phyloP scores from a whole-genome alignment of 345 rosid genomes.

The Chamaenerion angustifolium region DNA sequence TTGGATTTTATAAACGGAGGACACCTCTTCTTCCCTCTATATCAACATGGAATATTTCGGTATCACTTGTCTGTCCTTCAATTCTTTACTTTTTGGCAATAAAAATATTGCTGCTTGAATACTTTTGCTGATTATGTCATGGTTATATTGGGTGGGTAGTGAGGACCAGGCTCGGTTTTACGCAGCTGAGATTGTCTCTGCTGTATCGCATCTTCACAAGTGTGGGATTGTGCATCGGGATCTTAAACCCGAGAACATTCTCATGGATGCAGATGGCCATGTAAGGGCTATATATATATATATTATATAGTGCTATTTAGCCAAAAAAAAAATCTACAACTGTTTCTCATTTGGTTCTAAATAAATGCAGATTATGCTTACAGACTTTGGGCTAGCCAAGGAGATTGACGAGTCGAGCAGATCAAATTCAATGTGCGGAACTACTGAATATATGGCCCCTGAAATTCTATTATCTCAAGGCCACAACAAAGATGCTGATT shows the following conservation, averaged over 20 bases:
- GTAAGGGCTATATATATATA: slow-evolving; percentile 17
- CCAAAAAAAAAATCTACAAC: neutral
- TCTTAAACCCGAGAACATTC: slow-evolving; percentile 69
- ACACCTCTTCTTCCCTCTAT: slow-evolving; percentile 65
- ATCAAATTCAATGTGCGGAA: slow-evolving; percentile 67
- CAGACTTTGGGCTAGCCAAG: slow-evolving; percentile 67
- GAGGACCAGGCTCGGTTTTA: slow-evolving; percentile 70
- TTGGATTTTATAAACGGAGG: slow-evolving; percentile 68
- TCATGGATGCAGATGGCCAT: slow-evolving; percentile 59
- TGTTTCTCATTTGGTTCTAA: slow-evolving; percentile 1
- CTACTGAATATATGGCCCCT: slow-evolving; percentile 72
- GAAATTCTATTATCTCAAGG: slow-evolving; percentile 56
- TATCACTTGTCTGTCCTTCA: slow-evolving; percentile 8
- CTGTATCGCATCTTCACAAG: slow-evolving; percentile 70
- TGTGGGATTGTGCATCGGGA: slow-evolving; percentile 56
- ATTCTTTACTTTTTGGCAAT: neutral
- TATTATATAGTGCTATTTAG: neutral
- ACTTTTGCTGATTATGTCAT: slow-evolving; percentile 10
- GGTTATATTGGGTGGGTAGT: slow-evolving; percentile 18
- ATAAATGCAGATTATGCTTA: slow-evolving; percentile 40
- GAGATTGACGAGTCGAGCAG: slow-evolving; percentile 53
- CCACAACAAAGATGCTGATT: slow-evolving; percentile 61
- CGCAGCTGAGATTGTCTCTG: slow-evolving; percentile 60
- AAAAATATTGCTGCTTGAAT: neutral
- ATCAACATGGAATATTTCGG: slow-evolving; percentile 60